Evolutionary conservation across 2,329 filamentous ascomycete species (phyloP).

Genomic region (Lachnellula occidentalis): DNA sequence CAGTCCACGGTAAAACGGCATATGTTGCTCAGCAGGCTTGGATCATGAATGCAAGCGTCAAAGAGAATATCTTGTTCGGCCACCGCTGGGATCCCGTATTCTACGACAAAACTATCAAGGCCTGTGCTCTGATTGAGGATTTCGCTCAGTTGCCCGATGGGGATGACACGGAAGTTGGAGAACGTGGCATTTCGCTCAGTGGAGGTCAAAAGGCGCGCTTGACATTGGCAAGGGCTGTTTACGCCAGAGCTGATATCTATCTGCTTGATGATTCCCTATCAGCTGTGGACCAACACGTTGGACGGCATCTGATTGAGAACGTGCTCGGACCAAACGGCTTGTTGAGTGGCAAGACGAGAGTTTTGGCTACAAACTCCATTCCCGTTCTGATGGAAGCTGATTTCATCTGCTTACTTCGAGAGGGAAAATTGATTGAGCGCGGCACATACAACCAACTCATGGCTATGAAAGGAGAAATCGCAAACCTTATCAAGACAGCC

Average conservation of each 20-base stretch:
- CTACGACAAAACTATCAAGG: slow-evolving; percentile 87
- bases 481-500: slow-evolving; percentile 74
- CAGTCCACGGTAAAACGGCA: slow-evolving; percentile 74
- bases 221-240: slow-evolving; percentile 87
- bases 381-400: slow-evolving; percentile 84
- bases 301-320: slow-evolving; percentile 88
- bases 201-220: slow-evolving; percentile 94
- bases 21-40: slow-evolving; percentile 92
- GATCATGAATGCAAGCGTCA: slow-evolving; percentile 97
- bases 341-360: slow-evolving; percentile 77
- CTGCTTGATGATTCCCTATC: slow-evolving; percentile 91
- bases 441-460: slow-evolving; percentile 88
- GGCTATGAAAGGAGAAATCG: slow-evolving; percentile 88
- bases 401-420: slow-evolving; percentile 78
- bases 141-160: slow-evolving; percentile 91
- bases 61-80: slow-evolving; percentile 95
- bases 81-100: slow-evolving; percentile 91
- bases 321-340: slow-evolving; percentile 84
- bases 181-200: slow-evolving; percentile 91
- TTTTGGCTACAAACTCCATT: slow-evolving; percentile 93
- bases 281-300: slow-evolving; percentile 97
- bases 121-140: slow-evolving; percentile 86
- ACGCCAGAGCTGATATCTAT: slow-evolving; percentile 94
- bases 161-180: slow-evolving; percentile 93
- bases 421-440: slow-evolving; percentile 77